Evolutionary conservation across 2,329 filamentous ascomycete genomes (phyloP).

Genomic region (Diaporthe destruens): DNA sequence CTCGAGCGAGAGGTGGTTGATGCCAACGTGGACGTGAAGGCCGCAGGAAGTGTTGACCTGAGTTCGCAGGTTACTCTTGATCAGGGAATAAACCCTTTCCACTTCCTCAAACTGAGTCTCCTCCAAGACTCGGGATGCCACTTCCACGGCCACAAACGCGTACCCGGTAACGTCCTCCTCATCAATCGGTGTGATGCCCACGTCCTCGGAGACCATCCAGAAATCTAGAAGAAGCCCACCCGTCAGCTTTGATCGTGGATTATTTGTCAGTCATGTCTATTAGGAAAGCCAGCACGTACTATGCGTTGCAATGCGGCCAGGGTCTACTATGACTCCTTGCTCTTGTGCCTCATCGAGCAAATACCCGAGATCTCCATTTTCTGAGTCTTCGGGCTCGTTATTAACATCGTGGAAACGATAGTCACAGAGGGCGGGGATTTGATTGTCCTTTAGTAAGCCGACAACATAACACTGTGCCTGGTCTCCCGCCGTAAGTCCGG

Average conservation of each 20-base stretch:
- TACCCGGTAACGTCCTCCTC: not conserved
- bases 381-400: not conserved
- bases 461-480: not conserved
- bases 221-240: not conserved
- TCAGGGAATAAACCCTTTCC: not conserved
- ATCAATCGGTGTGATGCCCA: not conserved
- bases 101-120: not conserved
- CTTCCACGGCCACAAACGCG: not conserved
- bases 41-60: constrained; percentile 4
- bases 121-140: not conserved
- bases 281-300: not conserved
- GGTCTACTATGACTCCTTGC: not conserved
- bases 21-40: not conserved
- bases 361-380: not conserved
- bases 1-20: not conserved
- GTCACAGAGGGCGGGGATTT: not conserved
- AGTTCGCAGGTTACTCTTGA: not conserved
- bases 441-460: not conserved
- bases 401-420: not conserved
- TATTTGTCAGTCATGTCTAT: not conserved
- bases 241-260: not conserved
- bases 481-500: not conserved
- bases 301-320: not conserved
- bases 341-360: not conserved
- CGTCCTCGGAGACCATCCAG: not conserved